These are phyloP conservation scores for Pinus taeda DNA, from an alignment of 75 land plant genomes.

Conservation along the genomic window DNA sequence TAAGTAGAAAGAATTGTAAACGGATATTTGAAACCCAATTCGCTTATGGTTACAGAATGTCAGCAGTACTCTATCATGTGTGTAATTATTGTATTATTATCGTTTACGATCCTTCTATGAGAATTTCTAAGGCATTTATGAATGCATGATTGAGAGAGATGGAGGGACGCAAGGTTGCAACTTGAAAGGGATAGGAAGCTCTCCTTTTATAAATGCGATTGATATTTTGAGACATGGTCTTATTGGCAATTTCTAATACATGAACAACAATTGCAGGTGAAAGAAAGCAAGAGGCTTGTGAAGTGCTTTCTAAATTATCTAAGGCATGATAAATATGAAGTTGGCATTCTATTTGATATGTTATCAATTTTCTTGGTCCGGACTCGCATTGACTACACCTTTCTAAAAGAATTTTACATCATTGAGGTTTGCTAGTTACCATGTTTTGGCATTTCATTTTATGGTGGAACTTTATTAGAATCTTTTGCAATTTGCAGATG, in stretches of 20 bases:
- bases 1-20: too few species aligned
- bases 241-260: neutral
- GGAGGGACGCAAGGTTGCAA: slow-evolving; percentile 83
- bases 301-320: slow-evolving; percentile 97
- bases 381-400: slow-evolving; percentile 92
- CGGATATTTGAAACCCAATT: too few species aligned
- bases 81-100: too few species aligned
- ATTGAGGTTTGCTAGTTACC: slow-evolving; percentile 75
- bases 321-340: slow-evolving; percentile 90
- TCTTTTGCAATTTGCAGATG: neutral
- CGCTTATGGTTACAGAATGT: too few species aligned
- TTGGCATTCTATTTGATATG: slow-evolving; percentile 88
- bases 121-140: too few species aligned
- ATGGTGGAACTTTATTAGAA: neutral
- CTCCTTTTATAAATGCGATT: slow-evolving; percentile 88
- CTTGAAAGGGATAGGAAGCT: slow-evolving; percentile 79
- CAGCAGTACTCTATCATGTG: too few species aligned
- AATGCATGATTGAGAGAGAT: slow-evolving; percentile 35
- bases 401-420: slow-evolving; percentile 91
- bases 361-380: slow-evolving; percentile 89
- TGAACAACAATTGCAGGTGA: slow-evolving; percentile 59
- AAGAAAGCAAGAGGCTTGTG: slow-evolving; percentile 95
- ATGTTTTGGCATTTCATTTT: neutral
- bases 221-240: slow-evolving; percentile 86
- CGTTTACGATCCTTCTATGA: too few species aligned